A percentile compares a stretch with the other conserved stretches of the same genome.
These are phyloP conservation scores for Entophlyctis luteolus DNA, from an alignment of 192 early-diverging fungal species.

Conservation along the genomic window DNA sequence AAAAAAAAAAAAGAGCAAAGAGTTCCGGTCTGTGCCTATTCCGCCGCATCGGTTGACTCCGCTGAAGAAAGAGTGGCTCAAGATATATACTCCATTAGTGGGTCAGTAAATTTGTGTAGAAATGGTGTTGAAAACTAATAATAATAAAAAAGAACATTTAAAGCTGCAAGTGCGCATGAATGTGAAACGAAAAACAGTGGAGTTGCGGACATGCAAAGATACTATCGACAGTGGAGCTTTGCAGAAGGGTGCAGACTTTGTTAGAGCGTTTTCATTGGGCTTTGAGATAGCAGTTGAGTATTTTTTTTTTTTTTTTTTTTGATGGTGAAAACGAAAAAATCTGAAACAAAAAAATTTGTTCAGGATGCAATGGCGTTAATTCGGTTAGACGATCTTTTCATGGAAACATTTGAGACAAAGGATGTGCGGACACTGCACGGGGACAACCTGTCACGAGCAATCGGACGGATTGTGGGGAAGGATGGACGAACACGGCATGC, in stretches of 20 bases:
- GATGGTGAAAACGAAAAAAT: too few relatives aligned
- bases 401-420: constrained; percentile 97
- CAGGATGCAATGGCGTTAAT: constrained; percentile 85
- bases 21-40: constrained; percentile 79
- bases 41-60: constrained; percentile 92
- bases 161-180: constrained; percentile 96
- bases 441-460: constrained; percentile 93
- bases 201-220: constrained; percentile 78
- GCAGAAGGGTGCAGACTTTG: constrained; percentile 96
- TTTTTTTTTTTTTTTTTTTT: constrained; percentile 1
- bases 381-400: constrained; percentile 91
- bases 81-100: constrained; percentile 94
- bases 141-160: constrained; percentile 78
- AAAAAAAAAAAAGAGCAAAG: constrained; percentile 5
- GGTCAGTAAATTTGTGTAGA: constrained; percentile 14
- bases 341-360: too few relatives aligned
- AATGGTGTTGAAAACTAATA: too few relatives aligned
- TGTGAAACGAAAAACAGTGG: constrained; percentile 80
- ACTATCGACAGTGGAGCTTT: constrained; percentile 85
- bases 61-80: constrained; percentile 87
- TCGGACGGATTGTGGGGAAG: constrained; percentile 97
- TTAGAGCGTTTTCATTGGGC: constrained; percentile 87
- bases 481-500: constrained; percentile 96
- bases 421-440: constrained; percentile 93
- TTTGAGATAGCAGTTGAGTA: constrained; percentile 68